Percentiles rank a stretch among this genome's conserved stretches.
phyloP scores from a whole-genome alignment of 139 green algal genomes.

The Picochlorum sp. region DNA sequence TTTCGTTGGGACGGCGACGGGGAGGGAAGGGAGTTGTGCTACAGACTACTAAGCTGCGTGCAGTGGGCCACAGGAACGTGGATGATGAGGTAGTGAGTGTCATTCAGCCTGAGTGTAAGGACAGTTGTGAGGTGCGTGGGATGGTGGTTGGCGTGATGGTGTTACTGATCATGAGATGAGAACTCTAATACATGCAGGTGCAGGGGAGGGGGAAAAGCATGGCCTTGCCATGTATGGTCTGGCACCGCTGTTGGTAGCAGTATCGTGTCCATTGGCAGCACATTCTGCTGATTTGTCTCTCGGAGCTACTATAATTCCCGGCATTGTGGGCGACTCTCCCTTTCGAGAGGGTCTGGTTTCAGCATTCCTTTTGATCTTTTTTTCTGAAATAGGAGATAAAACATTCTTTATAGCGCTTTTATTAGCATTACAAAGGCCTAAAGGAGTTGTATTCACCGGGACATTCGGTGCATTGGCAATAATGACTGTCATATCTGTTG shows the following conservation, averaged over 20 bases:
- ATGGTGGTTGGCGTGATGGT: too few species aligned
- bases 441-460: conserved; percentile 74
- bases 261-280: neutral
- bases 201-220: too few species aligned
- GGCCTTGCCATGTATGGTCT: too few species aligned
- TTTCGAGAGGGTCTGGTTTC: conserved; percentile 67
- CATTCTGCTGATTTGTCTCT: neutral
- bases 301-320: conserved; percentile 22
- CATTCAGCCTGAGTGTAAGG: neutral
- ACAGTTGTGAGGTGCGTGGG: too few species aligned
- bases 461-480: conserved; percentile 91
- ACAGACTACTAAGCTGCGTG: too few species aligned
- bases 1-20: too few species aligned
- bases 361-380: conserved; percentile 91
- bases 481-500: conserved; percentile 95
- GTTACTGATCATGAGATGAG: too few species aligned
- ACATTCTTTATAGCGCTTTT: conserved; percentile 98
- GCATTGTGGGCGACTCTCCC: conserved; percentile 57
- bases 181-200: too few species aligned
- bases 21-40: too few species aligned
- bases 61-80: neutral
- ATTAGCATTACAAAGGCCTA: conserved; percentile 60
- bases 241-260: too few species aligned
- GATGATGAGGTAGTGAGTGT: neutral
- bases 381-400: conserved; percentile 97